A percentile compares a stretch with the other conserved stretches of the same genome.
Evolutionary conservation across 352 stramenopile genomes (phyloP).

Genomic region (Phytophthora hybrid): DNA sequence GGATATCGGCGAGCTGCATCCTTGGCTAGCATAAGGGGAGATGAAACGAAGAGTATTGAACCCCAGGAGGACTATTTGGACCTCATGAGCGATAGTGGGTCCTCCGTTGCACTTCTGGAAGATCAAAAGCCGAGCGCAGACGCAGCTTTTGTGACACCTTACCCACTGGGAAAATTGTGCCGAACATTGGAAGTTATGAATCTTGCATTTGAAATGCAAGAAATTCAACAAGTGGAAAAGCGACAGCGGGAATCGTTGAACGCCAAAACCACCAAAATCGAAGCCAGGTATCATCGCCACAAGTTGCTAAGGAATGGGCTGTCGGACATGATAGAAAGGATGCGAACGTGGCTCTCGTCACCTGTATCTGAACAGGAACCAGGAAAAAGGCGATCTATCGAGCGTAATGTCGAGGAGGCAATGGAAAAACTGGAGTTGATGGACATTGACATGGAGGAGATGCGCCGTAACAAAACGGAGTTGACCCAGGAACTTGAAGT

Average conservation of each 20-base stretch:
- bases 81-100: constrained; percentile 46
- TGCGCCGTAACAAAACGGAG: constrained; percentile 30
- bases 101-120: constrained; percentile 50
- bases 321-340: constrained; percentile 51
- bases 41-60: constrained; percentile 20
- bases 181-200: constrained; percentile 67
- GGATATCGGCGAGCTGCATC: constrained; percentile 13
- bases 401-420: constrained; percentile 31
- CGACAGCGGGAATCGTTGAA: constrained; percentile 32
- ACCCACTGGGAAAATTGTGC: constrained; percentile 52
- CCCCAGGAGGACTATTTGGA: constrained; percentile 33
- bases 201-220: constrained; percentile 57
- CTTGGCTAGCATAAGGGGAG: constrained; percentile 20
- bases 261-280: constrained; percentile 42
- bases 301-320: constrained; percentile 42
- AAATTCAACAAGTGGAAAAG: constrained; percentile 39
- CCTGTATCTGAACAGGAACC: constrained; percentile 3
- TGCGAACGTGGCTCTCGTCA: constrained; percentile 44
- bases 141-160: constrained; percentile 27
- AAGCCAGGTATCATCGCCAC: constrained; percentile 45
- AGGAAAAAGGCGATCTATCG: constrained; percentile 13
- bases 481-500: constrained; percentile 23
- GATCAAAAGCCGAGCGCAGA: constrained; percentile 29
- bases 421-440: constrained; percentile 44
- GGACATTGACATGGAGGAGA: constrained; percentile 39